Conservation (phyloP, 139 green algal species). For the Haematococcus sp. region DNA sequence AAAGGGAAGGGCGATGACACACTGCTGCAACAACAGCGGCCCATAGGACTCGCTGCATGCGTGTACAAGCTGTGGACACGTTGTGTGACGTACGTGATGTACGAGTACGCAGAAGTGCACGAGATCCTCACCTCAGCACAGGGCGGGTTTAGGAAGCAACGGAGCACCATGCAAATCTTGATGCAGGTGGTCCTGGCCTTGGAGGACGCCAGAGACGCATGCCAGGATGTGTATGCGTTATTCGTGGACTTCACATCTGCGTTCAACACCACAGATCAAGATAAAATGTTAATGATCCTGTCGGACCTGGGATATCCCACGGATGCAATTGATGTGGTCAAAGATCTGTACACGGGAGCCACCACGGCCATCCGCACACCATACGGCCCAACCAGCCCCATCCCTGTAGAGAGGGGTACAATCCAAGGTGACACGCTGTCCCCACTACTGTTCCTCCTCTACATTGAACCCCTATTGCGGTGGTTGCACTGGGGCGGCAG, state of each 20-base stretch:
- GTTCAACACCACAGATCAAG: conserved; percentile 44
- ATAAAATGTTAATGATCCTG: conserved; percentile 36
- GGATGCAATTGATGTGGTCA: conserved; percentile 31
- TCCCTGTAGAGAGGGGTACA: conserved; percentile 20
- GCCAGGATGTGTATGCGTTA: conserved; percentile 25
- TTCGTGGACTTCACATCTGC: conserved; percentile 39
- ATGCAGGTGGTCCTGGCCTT: conserved; percentile 26
- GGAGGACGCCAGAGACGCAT: conserved; percentile 13
- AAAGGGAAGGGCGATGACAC: conserved; percentile 27
- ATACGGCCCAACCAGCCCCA: background rate
- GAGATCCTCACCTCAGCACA: conserved; percentile 29
- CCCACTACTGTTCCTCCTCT: conserved; percentile 28
- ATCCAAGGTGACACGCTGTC: conserved; percentile 36
- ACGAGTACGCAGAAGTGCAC: conserved; percentile 8
- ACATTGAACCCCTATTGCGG: conserved; percentile 30
- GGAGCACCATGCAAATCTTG: no score
- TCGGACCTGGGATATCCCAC: conserved; percentile 33
- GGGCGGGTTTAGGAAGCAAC: conserved; percentile 27
- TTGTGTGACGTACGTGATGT: conserved; percentile 16
- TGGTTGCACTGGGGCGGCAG: conserved; percentile 22
- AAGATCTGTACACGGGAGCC: conserved; percentile 38
- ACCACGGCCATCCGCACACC: conserved; percentile 1
- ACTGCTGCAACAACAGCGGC: conserved; percentile 24
- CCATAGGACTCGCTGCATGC: conserved; percentile 25
- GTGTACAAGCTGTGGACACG: conserved; percentile 47